Evolutionary conservation across 2,329 filamentous ascomycete species (phyloP), one percentile per base, ranked within the genome.

Genomic region (Calonectria leucothoes): DNA sequence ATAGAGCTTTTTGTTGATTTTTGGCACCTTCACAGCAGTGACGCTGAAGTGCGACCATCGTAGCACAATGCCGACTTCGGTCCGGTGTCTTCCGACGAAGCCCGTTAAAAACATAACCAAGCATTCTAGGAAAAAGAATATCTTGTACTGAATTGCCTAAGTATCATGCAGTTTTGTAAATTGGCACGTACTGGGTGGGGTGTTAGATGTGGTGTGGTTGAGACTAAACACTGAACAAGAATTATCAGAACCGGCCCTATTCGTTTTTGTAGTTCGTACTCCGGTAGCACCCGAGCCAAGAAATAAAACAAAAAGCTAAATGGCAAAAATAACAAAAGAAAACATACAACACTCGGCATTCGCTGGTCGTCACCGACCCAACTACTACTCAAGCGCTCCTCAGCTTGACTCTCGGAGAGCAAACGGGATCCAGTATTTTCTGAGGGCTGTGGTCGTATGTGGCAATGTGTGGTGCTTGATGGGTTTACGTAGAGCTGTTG

Each of bases 341-440:
- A n/a, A 55, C 51, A 55, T 55, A 55, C 51, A 55, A 55, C 51
- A 55, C 27, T 55, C 51, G 51, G 51, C 51, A 55, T 55, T 55
- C 51, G 51, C 51, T 55, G 51, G 51, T 55, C 51, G 51, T 55
- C 51, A 55, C 51, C 51, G 51, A 55, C 51, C 51, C 51, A 55
- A 55, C 51, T 55, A 55, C 51, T 55, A 55, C 51, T 55, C 51
- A 55, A 55, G 51, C 51, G 51, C 51, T 55, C 51, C 51, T 55
- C 51, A 55, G 51, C 51, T 55, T 55, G 51, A 55, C 51, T 29
- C 51, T n/a, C 51, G 51, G 51, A 55, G 29, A 55, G 51, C 51
- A 33, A 17, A 55, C 51, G 51, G 51, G 51, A 55, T 55, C 51
- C 51, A 55, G 51, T 55, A 33, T 55, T 55, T 55, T 55, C 51